These are phyloP conservation scores for Erodium trifolium DNA, from an alignment of 441 rosid species.

Conservation along the genomic window DNA sequence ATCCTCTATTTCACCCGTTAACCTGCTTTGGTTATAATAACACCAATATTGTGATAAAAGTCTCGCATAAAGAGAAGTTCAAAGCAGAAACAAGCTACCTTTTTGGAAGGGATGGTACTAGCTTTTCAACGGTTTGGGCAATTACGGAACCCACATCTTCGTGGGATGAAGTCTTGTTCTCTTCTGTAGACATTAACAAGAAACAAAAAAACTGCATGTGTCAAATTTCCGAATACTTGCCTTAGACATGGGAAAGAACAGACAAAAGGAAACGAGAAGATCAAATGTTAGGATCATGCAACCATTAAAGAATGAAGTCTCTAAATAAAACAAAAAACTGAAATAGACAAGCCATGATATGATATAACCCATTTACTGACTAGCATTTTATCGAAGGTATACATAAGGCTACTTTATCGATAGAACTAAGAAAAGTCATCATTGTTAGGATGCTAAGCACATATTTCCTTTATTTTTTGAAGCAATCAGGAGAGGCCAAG, in stretches of 20 bases:
- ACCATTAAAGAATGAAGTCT: not conserved
- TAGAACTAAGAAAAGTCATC: not conserved
- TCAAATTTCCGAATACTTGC: not conserved
- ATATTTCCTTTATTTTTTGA: not conserved
- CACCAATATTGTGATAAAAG: conserved; percentile 1
- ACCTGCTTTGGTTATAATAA: not conserved
- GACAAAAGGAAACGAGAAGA: not conserved
- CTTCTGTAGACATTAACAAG: conserved; percentile 26
- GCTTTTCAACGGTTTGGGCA: conserved; percentile 32
- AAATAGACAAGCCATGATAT: not conserved
- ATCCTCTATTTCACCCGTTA: not conserved
- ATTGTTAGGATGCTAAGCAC: not conserved
- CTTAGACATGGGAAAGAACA: not conserved
- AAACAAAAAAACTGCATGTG: not conserved
- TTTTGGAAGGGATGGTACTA: conserved; percentile 41
- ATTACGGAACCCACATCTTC: conserved; percentile 27
- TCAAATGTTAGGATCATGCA: not conserved
- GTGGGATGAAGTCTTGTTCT: conserved; percentile 14
- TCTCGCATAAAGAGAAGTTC: not conserved
- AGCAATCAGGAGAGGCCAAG: not conserved
- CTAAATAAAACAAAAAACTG: not conserved
- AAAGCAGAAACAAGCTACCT: conserved; percentile 32
- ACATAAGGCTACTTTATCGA: not conserved
- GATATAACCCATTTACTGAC: not conserved
- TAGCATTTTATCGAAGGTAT: not conserved